Base-by-base conservation (phyloP, 164 flowering plant species). In the Dillenia suffruticosa region DNA sequence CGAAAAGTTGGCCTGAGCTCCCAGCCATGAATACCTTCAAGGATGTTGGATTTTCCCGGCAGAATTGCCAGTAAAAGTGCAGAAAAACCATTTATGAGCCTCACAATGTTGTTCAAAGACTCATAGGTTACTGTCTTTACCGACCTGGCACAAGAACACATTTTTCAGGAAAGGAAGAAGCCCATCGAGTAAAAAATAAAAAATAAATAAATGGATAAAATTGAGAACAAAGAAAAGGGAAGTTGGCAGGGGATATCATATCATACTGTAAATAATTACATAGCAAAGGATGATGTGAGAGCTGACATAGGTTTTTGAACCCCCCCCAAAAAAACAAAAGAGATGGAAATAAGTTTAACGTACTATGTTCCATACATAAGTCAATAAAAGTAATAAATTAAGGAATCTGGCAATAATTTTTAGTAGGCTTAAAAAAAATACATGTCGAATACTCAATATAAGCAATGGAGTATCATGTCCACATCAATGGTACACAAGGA, bases 1-100 rank as follows among this genome's bases (percentile, higher is more conserved):
- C 88, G 86, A 46, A 95, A 82, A 53, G 89, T 81, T 26, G 97
- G 99, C 68, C 88, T 81, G 47, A 95, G 97, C 80, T 95, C 99
- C 99, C 99, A 95, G 32, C 99, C 99, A 75, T 92, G 92, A 54
- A 92, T 71, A 51, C 96, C 92, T 77, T 95, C 97, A 58, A 95
- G 89, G 63, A 95, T 81, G 51, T 63, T 61, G 61, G 88, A 75
- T 79, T 95, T 90, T 63, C 96, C 97, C 1, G 97, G 99, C 70
- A 95, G 70, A 63, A 95, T 8, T 22, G 94, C 66, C 81, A 95
- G 74, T 46, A 95, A 53, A 57, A 95, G 76, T 2, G 98, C 97
- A 32, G 98, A 92, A 1, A 87, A 57, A 51, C 97, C 98, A 87
- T 95, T 95, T 49, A 95, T 92, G 13, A 92, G 50, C 78, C 97